These are phyloP conservation scores for Aphanomyces cochlioides DNA, from an alignment of 352 stramenopile species.

Conservation along the genomic window DNA sequence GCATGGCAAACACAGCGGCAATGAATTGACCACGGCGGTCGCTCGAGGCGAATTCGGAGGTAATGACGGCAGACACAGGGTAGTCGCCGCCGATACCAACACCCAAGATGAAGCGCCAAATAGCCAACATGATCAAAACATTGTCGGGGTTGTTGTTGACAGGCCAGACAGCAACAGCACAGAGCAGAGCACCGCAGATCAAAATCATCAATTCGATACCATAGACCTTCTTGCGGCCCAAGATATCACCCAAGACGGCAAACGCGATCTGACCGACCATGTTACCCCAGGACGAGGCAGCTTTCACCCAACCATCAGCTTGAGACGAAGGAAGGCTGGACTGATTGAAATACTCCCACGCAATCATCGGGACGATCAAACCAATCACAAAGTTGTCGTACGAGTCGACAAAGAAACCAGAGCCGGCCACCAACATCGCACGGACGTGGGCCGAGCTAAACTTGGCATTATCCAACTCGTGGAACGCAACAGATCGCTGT, in stretches of 20 bases:
- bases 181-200: conserved; percentile 40
- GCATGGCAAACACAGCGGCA: conserved; percentile 53
- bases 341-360: conserved; percentile 48
- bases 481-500: not conserved
- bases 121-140: conserved; percentile 45
- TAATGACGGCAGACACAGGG: conserved; percentile 52
- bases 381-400: conserved; percentile 58
- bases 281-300: conserved; percentile 43
- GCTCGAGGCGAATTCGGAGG: conserved; percentile 44
- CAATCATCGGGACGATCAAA: conserved; percentile 44
- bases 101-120: conserved; percentile 54
- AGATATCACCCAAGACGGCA: conserved; percentile 45
- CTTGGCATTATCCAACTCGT: conserved; percentile 43
- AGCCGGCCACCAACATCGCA: conserved; percentile 45
- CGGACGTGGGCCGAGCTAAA: conserved; percentile 49
- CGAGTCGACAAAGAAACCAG: conserved; percentile 53
- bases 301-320: conserved; percentile 46
- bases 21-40: conserved; percentile 48
- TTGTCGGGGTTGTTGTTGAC: conserved; percentile 45
- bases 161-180: conserved; percentile 40
- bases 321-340: conserved; percentile 35
- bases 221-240: conserved; percentile 49
- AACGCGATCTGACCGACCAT: conserved; percentile 49
- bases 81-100: conserved; percentile 54
- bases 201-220: conserved; percentile 47